Evolutionary conservation across 352 stramenopile genomes (phyloP), one percentile per base, ranked within the genome.

Genomic region (Phytophthora syringae): DNA sequence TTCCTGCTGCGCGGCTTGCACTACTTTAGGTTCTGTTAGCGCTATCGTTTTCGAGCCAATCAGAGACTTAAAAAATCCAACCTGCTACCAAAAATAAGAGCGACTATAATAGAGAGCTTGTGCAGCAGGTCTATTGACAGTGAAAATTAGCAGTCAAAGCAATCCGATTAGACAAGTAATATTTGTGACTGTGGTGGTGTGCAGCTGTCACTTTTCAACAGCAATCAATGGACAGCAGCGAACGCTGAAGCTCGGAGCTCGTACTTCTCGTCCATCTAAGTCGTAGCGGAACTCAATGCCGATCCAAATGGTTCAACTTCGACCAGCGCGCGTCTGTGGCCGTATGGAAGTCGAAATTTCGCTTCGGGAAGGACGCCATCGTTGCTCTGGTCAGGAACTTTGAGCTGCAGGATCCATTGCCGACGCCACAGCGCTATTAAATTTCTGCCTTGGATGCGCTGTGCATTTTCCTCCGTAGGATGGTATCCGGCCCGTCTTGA

Each of bases 361-460:
- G 40, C 53, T 61, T 61, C 42, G 53, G 47, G 28, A 61, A 52
- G 30, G 53, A 61, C 18, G 53, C 52, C 13, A 45, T 52, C 13
- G 4, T 61, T 7, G 28, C 12, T 47, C 27, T 61, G 1, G 30
- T 61, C 15, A 21, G 22, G 11, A 18, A 45, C 13, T 60, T 60
- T 7, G 3, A 25, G 22, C 28, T 60, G 2, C 40, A 30, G 28
- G 21, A 61, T 10, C 32, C 43, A 15, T 62, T 62, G 21, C 30
- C 53, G 1, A 61, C 42, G 12, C 34, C 1, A 1, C 28, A 61
- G 16, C 53, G 42, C 21, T 52, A 53, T 15, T 9, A 15, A 9
- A n/a, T 61, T 0, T 50, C 34, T 1, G 28, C 53, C 2, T 7
- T 52, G 12, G 43, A 40, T 12, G 53, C 27, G 10, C 15, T 60